Evolutionary conservation across 1,284 basidiomycete genomes (phyloP).

Genomic region (Earliella scabrosa): DNA sequence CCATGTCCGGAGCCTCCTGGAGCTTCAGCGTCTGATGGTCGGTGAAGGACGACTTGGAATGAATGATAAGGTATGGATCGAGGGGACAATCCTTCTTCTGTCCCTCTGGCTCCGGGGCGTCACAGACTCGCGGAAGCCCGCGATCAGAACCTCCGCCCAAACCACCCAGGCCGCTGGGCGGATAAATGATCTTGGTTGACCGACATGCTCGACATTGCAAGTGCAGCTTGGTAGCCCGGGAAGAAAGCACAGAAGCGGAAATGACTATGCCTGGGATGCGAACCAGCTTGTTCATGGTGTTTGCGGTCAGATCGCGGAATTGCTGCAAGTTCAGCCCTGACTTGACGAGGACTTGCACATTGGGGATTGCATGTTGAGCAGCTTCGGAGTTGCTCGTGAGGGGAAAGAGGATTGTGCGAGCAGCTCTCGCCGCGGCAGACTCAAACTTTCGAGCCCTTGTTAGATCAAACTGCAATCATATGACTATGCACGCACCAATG

Average conservation of each 20-base stretch:
- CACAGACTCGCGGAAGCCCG: slow-evolving; percentile 85
- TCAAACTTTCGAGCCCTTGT: slow-evolving; percentile 76
- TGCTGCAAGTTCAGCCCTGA: slow-evolving; percentile 92
- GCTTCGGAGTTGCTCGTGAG: slow-evolving; percentile 60
- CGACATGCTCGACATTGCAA: slow-evolving; percentile 94
- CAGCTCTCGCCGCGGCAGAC: slow-evolving; percentile 83
- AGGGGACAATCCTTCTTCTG: slow-evolving; percentile 93
- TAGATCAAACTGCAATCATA: no score
- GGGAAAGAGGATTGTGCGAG: slow-evolving; percentile 81
- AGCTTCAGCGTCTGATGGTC: slow-evolving; percentile 98
- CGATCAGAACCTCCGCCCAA: slow-evolving; percentile 80
- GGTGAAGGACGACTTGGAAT: slow-evolving; percentile 93
- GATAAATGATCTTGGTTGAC: slow-evolving; percentile 81
- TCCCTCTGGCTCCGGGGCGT: slow-evolving; percentile 74
- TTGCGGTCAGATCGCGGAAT: slow-evolving; percentile 92
- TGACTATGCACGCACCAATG: no score
- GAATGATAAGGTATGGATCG: slow-evolving; percentile 96
- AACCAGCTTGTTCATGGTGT: slow-evolving; percentile 95
- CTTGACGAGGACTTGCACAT: slow-evolving; percentile 88
- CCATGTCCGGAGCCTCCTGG: slow-evolving; percentile 99
- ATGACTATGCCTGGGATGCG: slow-evolving; percentile 98
- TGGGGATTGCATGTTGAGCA: slow-evolving; percentile 73
- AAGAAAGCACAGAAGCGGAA: slow-evolving; percentile 92
- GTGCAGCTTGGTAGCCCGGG: slow-evolving; percentile 90
- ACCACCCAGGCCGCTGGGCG: slow-evolving; percentile 86